Base-by-base conservation (phyloP, 345 rosid species). In the Balakata baccata region DNA sequence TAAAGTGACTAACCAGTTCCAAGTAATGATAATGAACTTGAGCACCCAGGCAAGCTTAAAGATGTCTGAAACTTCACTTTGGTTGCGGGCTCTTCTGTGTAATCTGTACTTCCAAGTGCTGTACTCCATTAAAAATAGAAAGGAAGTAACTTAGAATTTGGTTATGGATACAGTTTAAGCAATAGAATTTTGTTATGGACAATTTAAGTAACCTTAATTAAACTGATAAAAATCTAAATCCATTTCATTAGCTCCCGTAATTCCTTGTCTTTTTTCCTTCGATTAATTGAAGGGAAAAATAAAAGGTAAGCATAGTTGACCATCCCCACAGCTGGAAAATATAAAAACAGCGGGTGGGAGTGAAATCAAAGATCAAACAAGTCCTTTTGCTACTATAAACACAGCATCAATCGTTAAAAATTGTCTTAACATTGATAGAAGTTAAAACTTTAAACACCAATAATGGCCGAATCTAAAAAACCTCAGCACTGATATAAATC, bases 1-100 rank as follows among this genome's bases (percentile, higher is more conserved):
- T 23, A 75, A 66, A 51, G 43, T 45, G 68, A 76, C 85, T 84
- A 22, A 94, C 96, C 97, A 75, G 92, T 88, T 69, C 98, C 98
- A 58, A 92, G 82, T 87, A 94, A 79, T 14, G 86, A 78, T 69
- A 89, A 72, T 23, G 93, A 66, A 47, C 61, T 82, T 14, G 90
- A 88, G 80, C 86, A 90, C 66, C 91, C 96, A 0, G 89, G 93
- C 78, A 92, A 78, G 60, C 79, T 77, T 84, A 90, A 79, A 47
- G 86, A 77, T 71, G 76, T 89, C 79, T 77, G 85, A 79, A 94
- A 94, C 82, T 84, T 94, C 16, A 88, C 91, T 12, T 54, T 84
- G 7, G 96, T 89, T 59, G 85, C 76, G 10, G 90, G 84, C 83
- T 94, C 98, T 84, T 90, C 88, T 0, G 38, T 29, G 43, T 77